A percentile compares a stretch with the other conserved stretches of the same genome.
Evolutionary conservation across 768 basidiomycete species (phyloP).

Genomic region (Dendrothele bispora): DNA sequence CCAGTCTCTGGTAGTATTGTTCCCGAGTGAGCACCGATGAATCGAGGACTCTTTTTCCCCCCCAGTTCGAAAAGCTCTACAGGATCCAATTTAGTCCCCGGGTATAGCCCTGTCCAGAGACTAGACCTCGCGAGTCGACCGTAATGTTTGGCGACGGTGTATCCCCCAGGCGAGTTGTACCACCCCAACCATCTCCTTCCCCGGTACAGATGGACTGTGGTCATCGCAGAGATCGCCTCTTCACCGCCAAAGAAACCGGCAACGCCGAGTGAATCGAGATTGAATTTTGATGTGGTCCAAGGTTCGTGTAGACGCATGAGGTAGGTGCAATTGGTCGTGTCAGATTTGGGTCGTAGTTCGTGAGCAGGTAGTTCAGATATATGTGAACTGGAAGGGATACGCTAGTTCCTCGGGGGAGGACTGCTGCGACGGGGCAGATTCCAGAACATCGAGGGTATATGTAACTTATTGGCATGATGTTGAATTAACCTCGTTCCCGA

Average conservation of each 20-base stretch:
- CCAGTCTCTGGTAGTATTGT: slow-evolving; percentile 24
- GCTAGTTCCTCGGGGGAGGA: too few species aligned
- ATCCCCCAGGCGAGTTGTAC: slow-evolving; percentile 36
- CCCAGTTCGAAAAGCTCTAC: slow-evolving; percentile 22
- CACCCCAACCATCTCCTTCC: slow-evolving; percentile 33
- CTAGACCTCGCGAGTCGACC: slow-evolving; percentile 29
- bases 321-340: too few species aligned
- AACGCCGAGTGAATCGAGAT: slow-evolving; percentile 26
- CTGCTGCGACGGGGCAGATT: too few species aligned
- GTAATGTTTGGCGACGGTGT: slow-evolving; percentile 28
- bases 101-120: slow-evolving; percentile 33
- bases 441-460: too few species aligned
- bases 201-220: slow-evolving; percentile 29
- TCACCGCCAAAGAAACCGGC: slow-evolving; percentile 35
- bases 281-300: too few species aligned
- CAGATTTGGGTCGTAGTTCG: too few species aligned
- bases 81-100: slow-evolving; percentile 31
- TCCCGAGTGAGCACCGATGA: slow-evolving; percentile 23
- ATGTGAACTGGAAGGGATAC: too few species aligned
- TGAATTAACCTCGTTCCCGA: too few species aligned
- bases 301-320: too few species aligned
- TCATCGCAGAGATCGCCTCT: slow-evolving; percentile 34
- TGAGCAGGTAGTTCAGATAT: too few species aligned
- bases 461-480: too few species aligned
- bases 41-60: slow-evolving; percentile 24